Evolutionary conservation across 2,329 filamentous ascomycete genomes (phyloP).

Genomic region (Penicillium carneum): DNA sequence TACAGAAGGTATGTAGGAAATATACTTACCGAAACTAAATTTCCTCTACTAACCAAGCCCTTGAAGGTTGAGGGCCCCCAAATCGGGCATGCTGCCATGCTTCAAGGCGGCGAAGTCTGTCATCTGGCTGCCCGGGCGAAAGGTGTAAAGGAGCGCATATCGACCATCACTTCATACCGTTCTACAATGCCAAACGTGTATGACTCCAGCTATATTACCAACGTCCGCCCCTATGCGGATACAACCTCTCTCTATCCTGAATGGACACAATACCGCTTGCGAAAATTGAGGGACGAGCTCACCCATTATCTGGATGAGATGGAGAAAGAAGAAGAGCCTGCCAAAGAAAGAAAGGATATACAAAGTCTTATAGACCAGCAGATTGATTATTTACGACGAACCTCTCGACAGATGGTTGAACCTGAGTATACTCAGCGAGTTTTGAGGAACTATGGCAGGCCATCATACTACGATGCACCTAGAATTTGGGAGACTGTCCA

Average conservation of each 20-base stretch:
- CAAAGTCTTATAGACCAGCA: conserved; percentile 19
- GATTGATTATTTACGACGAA: conserved; percentile 25
- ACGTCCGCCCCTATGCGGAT: conserved; percentile 33
- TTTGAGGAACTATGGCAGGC: conserved; percentile 18
- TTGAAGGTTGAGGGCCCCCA: conserved; percentile 20
- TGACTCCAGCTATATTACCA: conserved; percentile 36
- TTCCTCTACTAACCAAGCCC: background rate
- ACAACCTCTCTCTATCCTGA: conserved; percentile 31
- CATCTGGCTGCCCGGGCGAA: conserved; percentile 38
- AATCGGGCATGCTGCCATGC: conserved; percentile 38
- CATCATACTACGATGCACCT: conserved; percentile 23
- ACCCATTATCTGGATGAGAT: conserved; percentile 14
- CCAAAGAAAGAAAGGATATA: conserved; percentile 5
- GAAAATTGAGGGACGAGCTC: conserved; percentile 29
- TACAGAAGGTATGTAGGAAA: conserved; percentile 16
- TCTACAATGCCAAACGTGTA: conserved; percentile 28
- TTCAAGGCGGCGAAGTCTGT: conserved; percentile 41
- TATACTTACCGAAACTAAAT: background rate
- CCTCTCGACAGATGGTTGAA: conserved; percentile 26
- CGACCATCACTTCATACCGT: conserved; percentile 40
- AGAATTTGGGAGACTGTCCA: conserved; percentile 24
- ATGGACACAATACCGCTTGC: conserved; percentile 34
- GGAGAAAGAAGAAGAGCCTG: conserved; percentile 1
- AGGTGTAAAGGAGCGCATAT: conserved; percentile 37
- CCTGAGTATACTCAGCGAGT: conserved; percentile 16